A percentile compares a stretch with the other conserved stretches of the same genome.
phyloP scores from a whole-genome alignment of 2,329 filamentous ascomycete species.

The Fusarium papillatum region DNA sequence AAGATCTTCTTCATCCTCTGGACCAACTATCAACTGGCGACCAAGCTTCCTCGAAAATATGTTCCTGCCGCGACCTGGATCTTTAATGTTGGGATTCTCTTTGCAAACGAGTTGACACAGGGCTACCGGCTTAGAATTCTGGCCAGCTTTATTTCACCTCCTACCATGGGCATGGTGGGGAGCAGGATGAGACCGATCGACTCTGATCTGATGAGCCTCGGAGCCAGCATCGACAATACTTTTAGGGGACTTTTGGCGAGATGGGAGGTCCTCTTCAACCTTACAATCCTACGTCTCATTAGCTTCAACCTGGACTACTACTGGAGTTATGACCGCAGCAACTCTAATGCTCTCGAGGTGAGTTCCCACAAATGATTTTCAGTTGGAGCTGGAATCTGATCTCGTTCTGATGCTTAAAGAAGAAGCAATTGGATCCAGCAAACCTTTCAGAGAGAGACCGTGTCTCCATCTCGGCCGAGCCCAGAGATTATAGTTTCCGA shows the following conservation, averaged over 20 bases:
- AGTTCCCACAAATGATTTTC: slow-evolving; percentile 46
- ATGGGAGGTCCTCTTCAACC: slow-evolving; percentile 99
- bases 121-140: slow-evolving; percentile 83
- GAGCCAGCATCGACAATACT: slow-evolving; percentile 77
- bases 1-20: slow-evolving; percentile 88
- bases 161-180: slow-evolving; percentile 47
- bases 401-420: slow-evolving; percentile 81
- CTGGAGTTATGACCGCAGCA: slow-evolving; percentile 82
- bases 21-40: slow-evolving; percentile 86
- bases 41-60: slow-evolving; percentile 75
- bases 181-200: slow-evolving; percentile 45
- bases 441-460: slow-evolving; percentile 92
- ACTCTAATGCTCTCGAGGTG: slow-evolving; percentile 85
- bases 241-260: slow-evolving; percentile 87
- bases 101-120: slow-evolving; percentile 87
- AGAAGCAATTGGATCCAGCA: slow-evolving; percentile 94
- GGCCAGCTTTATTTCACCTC: slow-evolving; percentile 62
- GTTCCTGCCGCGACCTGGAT: slow-evolving; percentile 86
- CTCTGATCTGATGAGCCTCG: slow-evolving; percentile 69
- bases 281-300: slow-evolving; percentile 91
- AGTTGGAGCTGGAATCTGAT: slow-evolving; percentile 13
- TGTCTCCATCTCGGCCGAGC: slow-evolving; percentile 79
- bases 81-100: slow-evolving; percentile 89
- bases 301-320: slow-evolving; percentile 99
- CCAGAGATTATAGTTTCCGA: slow-evolving; percentile 80